phyloP scores from a whole-genome alignment of 495 filamentous ascomycete species.

The Penicillium maclennaniae region DNA sequence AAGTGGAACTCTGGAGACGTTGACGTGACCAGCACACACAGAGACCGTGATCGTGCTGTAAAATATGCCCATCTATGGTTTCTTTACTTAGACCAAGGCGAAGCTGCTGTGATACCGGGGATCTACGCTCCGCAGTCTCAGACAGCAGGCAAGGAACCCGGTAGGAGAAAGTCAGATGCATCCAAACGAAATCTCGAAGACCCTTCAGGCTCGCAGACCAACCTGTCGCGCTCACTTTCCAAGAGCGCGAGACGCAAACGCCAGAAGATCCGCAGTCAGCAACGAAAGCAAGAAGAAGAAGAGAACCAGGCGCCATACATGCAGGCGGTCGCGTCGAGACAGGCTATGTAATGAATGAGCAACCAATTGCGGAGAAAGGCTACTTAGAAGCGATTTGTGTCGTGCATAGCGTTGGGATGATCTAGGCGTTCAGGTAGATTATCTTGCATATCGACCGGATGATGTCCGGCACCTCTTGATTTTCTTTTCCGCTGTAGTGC shows the following conservation, averaged over 20 bases:
- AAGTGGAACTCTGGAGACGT: neutral
- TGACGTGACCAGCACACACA: neutral
- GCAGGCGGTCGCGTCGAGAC: no score
- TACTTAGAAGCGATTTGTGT: no score
- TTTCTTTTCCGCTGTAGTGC: no score
- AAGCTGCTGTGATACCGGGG: neutral
- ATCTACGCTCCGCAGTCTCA: neutral
- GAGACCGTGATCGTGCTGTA: neutral
- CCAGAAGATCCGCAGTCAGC: neutral
- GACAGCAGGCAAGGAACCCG: neutral
- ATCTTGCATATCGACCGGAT: no score
- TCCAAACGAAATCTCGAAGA: neutral
- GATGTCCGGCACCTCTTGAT: no score
- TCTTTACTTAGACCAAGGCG: neutral
- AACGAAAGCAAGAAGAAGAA: neutral
- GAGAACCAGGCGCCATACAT: neutral
- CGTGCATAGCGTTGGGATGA: neutral
- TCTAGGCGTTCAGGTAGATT: neutral
- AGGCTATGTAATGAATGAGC: no score
- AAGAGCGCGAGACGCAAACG: neutral
- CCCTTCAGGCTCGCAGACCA: neutral
- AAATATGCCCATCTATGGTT: neutral
- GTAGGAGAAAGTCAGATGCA: neutral
- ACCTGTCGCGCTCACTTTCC: neutral
- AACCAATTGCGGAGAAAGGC: no score